Evolutionary conservation across 1,284 basidiomycete genomes (phyloP), one percentile per base, ranked within the genome.

Genomic region (Trametes versicolor): DNA sequence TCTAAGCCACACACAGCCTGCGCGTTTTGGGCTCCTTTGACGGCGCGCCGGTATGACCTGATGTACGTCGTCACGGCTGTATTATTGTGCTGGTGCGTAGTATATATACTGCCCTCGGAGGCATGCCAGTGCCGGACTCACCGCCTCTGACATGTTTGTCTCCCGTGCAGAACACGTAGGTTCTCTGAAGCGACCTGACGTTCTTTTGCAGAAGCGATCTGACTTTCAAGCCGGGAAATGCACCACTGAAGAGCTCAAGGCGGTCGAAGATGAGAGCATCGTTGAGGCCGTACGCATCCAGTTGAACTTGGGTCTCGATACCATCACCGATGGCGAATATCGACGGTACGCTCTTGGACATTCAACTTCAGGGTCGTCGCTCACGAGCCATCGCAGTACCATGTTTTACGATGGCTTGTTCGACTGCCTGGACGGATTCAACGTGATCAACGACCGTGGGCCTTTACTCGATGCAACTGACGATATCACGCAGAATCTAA

Each of bases 401-500:
- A 76, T 81, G 67, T 87, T 85, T 71, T 87, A 81, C 56, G 84
- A 87, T 57, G 84, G 84, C 12, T 82, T 87, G 32, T 88, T 85
- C 71, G 84, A 88, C 64, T 86, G 78, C 62, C 77, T 87, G 59
- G 83, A 85, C 55, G 89, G 91, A 37, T 86, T 89, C 80, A 82
- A 79, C 27, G 47, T 54, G 1, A 21, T 69, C 12, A 29, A 43
- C 2, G 23, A 63, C 19, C 60, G 67, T 69, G 23, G 13, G 66
- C 61, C 21, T 17, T 10, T 19, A 2, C 27, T 17, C 25, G 2
- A 32, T n/a, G 4, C 15, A 39, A 2, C 21, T 23, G 21, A 25
- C 12, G 21, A 15, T 34, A 7, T 10, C 19, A 1, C 0, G 41
- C 29, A 45, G 17, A 0, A n/a, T n/a, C 7, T 10, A 13, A 32